A percentile compares a stretch with the other conserved stretches of the same genome.
Evolutionary conservation across 2,329 filamentous ascomycete species (phyloP).

Genomic region (Neonectria magnoliae): DNA sequence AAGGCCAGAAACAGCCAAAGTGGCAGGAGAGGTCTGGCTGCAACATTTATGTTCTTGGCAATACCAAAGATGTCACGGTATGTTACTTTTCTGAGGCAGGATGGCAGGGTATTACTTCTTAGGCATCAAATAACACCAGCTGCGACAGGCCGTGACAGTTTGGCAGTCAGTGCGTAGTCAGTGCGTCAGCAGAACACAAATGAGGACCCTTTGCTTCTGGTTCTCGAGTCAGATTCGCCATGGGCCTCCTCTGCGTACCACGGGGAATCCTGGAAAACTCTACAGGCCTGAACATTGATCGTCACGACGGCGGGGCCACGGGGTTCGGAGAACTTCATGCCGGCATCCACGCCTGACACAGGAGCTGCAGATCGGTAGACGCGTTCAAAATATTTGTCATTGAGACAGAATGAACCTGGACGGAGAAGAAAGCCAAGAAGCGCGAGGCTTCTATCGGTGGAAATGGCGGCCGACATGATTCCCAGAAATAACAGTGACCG

Average conservation of each 20-base stretch:
- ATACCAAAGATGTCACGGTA: neutral
- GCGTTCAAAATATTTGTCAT: neutral
- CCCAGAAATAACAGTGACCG: no score
- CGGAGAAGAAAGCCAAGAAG: neutral
- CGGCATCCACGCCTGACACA: constrained; percentile 10
- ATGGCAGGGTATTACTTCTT: neutral
- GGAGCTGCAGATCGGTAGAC: neutral
- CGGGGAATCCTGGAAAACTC: neutral
- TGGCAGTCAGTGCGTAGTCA: neutral
- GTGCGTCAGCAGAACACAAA: neutral
- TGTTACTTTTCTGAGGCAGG: neutral
- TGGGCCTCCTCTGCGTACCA: no score
- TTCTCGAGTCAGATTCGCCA: neutral
- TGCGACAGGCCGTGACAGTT: neutral
- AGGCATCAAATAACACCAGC: neutral
- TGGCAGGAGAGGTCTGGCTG: neutral
- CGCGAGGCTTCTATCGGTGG: neutral
- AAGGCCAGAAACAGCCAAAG: neutral
- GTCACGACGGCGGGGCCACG: constrained; percentile 9
- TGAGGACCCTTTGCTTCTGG: neutral
- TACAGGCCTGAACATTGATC: constrained; percentile 1
- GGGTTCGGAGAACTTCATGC: constrained; percentile 16
- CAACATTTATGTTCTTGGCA: neutral
- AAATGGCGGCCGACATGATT: neutral
- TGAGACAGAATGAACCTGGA: neutral